These are phyloP conservation scores for Umbelopsis vinacea DNA, from an alignment of 192 early-diverging fungal genomes.

Conservation along the genomic window DNA sequence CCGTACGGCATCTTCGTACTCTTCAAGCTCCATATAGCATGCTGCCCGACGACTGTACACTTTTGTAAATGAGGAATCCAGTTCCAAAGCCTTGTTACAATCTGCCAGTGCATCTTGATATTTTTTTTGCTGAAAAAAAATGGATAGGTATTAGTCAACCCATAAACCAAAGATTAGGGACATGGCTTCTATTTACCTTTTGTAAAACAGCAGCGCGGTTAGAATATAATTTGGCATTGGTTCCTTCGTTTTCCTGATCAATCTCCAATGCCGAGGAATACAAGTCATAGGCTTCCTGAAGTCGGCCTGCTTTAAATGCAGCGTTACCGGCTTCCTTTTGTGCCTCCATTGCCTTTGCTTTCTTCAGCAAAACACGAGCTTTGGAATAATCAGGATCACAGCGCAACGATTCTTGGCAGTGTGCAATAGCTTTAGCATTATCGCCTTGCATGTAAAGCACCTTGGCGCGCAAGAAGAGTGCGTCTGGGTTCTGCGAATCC, in stretches of 20 bases:
- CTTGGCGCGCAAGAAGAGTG: conserved; percentile 66
- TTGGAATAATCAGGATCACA: conserved; percentile 81
- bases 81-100: conserved; percentile 67
- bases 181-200: conserved; percentile 54
- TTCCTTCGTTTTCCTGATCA: conserved; percentile 65
- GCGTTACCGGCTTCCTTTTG: conserved; percentile 77
- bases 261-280: conserved; percentile 71
- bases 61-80: conserved; percentile 69
- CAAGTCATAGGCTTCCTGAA: conserved; percentile 65
- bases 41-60: conserved; percentile 80
- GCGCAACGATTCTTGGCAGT: conserved; percentile 64
- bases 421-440: conserved; percentile 53
- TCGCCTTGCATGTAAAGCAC: conserved; percentile 76
- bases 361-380: conserved; percentile 68
- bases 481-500: conserved; percentile 73
- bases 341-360: conserved; percentile 63
- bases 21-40: conserved; percentile 69
- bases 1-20: conserved; percentile 79
- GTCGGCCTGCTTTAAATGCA: conserved; percentile 63
- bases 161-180: too few relatives aligned
- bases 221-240: conserved; percentile 70
- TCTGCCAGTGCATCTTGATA: conserved; percentile 63
- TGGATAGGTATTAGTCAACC: background rate
- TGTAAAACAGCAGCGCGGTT: conserved; percentile 76
- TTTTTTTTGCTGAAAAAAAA: conserved; percentile 48